phyloP scores from a whole-genome alignment of 2,329 filamentous ascomycete species.

The Paecilomyces formosus region DNA sequence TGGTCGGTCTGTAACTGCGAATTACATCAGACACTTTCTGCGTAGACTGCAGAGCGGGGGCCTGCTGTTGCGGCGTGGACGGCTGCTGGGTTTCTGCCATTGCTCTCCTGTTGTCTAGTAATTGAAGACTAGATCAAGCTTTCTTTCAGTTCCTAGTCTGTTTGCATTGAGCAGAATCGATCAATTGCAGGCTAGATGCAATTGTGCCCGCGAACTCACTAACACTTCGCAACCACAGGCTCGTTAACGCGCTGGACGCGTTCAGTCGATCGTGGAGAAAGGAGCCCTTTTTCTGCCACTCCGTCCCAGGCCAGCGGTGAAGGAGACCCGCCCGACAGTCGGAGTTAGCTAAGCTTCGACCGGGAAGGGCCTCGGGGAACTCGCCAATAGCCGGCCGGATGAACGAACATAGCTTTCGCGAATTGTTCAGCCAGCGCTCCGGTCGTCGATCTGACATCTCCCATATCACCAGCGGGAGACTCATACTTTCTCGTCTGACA shows the following conservation, averaged over 20 bases:
- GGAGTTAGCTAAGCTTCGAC: slow-evolving; percentile 4
- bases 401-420: neutral
- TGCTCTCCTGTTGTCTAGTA: neutral
- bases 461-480: neutral
- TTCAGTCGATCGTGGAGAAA: neutral
- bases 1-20: slow-evolving; percentile 67
- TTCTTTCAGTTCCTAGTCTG: neutral
- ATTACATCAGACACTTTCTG: slow-evolving; percentile 73
- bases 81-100: slow-evolving; percentile 17
- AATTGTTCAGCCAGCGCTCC: neutral
- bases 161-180: neutral
- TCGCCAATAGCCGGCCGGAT: neutral
- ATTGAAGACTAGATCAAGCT: neutral
- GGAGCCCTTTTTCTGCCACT: neutral
- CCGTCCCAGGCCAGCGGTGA: neutral
- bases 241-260: neutral
- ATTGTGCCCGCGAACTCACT: neutral
- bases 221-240: neutral
- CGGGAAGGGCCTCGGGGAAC: neutral
- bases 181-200: neutral
- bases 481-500: neutral
- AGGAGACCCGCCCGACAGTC: slow-evolving; percentile 13
- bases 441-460: neutral
- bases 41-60: slow-evolving; percentile 25
- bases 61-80: slow-evolving; percentile 14